Evolutionary conservation across 2,329 filamentous ascomycete genomes (phyloP).

Genomic region (Cercospora janseana): DNA sequence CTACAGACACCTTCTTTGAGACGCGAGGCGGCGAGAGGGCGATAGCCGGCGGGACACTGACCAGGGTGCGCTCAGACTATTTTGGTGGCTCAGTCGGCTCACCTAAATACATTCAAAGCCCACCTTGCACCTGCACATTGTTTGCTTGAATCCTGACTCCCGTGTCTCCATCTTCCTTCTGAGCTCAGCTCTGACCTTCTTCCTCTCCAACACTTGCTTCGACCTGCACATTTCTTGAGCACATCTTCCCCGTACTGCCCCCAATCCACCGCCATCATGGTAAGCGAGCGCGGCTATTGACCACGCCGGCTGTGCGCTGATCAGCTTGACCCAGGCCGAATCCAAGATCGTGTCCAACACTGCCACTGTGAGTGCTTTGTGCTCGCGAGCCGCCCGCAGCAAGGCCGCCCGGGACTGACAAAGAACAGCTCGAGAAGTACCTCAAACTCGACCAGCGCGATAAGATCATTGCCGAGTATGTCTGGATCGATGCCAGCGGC

Average conservation of each 20-base stretch:
- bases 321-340: slow-evolving; percentile 24
- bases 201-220: not conserved
- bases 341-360: slow-evolving; percentile 46
- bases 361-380: slow-evolving; percentile 44
- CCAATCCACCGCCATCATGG: slow-evolving; percentile 15
- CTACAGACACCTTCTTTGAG: not conserved
- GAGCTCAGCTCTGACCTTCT: slow-evolving; percentile 9
- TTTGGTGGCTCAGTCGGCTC: slow-evolving; percentile 8
- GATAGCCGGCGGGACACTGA: slow-evolving; percentile 7
- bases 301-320: slow-evolving; percentile 4
- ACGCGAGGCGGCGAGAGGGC: not conserved
- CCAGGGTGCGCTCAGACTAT: slow-evolving; percentile 13
- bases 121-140: slow-evolving; percentile 3
- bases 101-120: slow-evolving; percentile 15
- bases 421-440: slow-evolving; percentile 81
- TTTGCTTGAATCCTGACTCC: slow-evolving; percentile 8
- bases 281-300: not conserved
- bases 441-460: slow-evolving; percentile 87
- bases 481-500: slow-evolving; percentile 87
- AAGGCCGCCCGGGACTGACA: slow-evolving; percentile 18
- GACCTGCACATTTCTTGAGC: not conserved
- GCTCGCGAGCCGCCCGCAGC: not conserved
- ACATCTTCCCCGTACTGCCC: not conserved
- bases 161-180: slow-evolving; percentile 1
- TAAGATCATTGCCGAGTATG: slow-evolving; percentile 87